A percentile compares a stretch with the other conserved stretches of the same genome.
Evolutionary conservation across 2,329 filamentous ascomycete genomes (phyloP).

Genomic region (Penicillium glabrum): DNA sequence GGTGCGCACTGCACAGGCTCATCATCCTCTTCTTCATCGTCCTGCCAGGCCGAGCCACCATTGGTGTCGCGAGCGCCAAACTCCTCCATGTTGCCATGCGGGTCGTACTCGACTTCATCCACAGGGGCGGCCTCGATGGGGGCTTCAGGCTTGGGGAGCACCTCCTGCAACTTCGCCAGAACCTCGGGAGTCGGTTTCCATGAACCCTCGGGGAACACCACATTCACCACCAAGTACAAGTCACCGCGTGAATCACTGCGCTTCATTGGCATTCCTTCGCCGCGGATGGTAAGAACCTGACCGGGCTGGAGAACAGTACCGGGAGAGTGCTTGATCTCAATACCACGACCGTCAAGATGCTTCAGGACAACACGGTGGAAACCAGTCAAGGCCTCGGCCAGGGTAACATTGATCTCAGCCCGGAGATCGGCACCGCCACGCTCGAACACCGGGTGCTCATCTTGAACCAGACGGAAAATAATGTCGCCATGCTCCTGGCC

Average conservation of each 20-base stretch:
- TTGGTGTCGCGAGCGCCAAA: background rate
- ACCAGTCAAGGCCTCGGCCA: slow-evolving; percentile 81
- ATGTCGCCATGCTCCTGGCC: slow-evolving; percentile 91
- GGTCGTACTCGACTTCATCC: slow-evolving; percentile 83
- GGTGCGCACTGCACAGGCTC: slow-evolving; percentile 1
- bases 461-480: slow-evolving; percentile 82
- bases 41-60: background rate
- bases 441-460: slow-evolving; percentile 76
- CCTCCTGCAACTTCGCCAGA: slow-evolving; percentile 68
- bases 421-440: slow-evolving; percentile 82
- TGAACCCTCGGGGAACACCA: slow-evolving; percentile 84
- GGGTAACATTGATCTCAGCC: slow-evolving; percentile 75
- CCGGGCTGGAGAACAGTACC: slow-evolving; percentile 81
- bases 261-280: slow-evolving; percentile 95
- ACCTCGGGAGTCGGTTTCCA: slow-evolving; percentile 75
- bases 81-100: background rate
- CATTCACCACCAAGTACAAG: slow-evolving; percentile 79
- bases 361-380: slow-evolving; percentile 89
- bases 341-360: slow-evolving; percentile 90
- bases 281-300: slow-evolving; percentile 79
- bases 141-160: slow-evolving; percentile 66
- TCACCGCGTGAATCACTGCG: slow-evolving; percentile 80
- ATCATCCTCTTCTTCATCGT: slow-evolving; percentile 3
- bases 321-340: slow-evolving; percentile 73
- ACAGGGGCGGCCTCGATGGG: slow-evolving; percentile 70